Evolutionary conservation across 2,329 filamentous ascomycete species (phyloP).

Genomic region (Fusarium longipes): DNA sequence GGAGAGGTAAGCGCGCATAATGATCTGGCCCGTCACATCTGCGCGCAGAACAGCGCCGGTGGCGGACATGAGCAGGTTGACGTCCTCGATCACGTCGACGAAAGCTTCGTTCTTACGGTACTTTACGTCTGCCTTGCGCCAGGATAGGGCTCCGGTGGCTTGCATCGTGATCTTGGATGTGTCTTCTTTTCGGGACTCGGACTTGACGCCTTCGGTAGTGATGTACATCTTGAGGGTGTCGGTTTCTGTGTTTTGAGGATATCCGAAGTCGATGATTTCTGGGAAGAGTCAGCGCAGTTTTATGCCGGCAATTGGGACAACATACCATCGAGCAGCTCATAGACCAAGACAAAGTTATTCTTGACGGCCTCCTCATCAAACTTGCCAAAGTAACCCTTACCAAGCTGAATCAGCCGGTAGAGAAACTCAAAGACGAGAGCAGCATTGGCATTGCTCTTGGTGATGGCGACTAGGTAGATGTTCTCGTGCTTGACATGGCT

Average conservation of each 20-base stretch:
- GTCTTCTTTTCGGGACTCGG: slow-evolving; percentile 85
- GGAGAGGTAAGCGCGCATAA: slow-evolving; percentile 97
- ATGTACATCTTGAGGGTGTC: slow-evolving; percentile 99
- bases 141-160: slow-evolving; percentile 94
- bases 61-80: slow-evolving; percentile 99
- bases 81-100: slow-evolving; percentile 98
- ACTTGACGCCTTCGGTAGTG: slow-evolving; percentile 98
- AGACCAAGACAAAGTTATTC: slow-evolving; percentile 99
- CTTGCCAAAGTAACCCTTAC: slow-evolving; percentile 97
- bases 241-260: slow-evolving; percentile 98
- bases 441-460: slow-evolving; percentile 98
- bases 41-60: slow-evolving; percentile 93
- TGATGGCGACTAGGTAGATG: slow-evolving; percentile 96
- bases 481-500: slow-evolving; percentile 99
- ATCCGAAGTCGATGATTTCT: slow-evolving; percentile 99
- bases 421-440: slow-evolving; percentile 98
- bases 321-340: slow-evolving; percentile 91
- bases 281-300: background rate
- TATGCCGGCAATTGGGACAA: background rate
- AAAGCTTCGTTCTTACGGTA: slow-evolving; percentile 99
- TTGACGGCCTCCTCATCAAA: slow-evolving; percentile 99
- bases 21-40: slow-evolving; percentile 95
- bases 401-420: slow-evolving; percentile 89
- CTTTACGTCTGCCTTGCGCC: slow-evolving; percentile 96
- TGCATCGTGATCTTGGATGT: slow-evolving; percentile 99